Conservation (phyloP, 495 filamentous ascomycete genomes). For the Cenococcum geophilum region DNA sequence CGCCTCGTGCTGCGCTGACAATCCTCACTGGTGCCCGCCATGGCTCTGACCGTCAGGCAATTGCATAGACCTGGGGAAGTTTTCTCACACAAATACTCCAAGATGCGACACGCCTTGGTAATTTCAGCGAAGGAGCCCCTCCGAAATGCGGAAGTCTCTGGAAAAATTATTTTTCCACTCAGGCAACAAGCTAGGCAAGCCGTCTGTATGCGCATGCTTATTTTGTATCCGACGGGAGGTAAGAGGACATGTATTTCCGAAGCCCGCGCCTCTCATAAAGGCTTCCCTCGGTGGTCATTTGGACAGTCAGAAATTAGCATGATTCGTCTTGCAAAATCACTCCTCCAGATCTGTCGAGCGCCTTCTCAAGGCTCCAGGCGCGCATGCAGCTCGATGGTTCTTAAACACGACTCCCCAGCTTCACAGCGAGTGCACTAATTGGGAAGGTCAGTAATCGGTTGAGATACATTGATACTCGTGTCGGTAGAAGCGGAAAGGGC, state of each 20-base stretch:
- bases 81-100: not conserved
- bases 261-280: not conserved
- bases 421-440: not conserved
- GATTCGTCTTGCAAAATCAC: not conserved
- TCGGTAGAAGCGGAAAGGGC: not conserved
- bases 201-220: not conserved
- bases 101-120: not conserved
- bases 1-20: not conserved
- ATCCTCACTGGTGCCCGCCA: not conserved
- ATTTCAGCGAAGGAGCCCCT: not conserved
- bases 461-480: not conserved
- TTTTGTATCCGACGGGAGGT: constrained; percentile 1
- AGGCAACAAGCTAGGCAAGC: not conserved
- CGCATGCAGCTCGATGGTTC: not conserved
- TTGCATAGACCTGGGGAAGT: not conserved
- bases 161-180: constrained; percentile 1
- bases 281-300: not conserved
- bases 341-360: not conserved
- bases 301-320: not conserved
- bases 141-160: not conserved
- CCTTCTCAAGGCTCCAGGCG: not conserved
- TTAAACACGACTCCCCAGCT: not conserved
- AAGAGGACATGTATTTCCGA: constrained; percentile 1
- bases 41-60: not conserved
- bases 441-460: not conserved